These are phyloP conservation scores for Pseudogymnoascus sp. DNA, from an alignment of 2,329 filamentous ascomycete genomes.

Conservation along the genomic window DNA sequence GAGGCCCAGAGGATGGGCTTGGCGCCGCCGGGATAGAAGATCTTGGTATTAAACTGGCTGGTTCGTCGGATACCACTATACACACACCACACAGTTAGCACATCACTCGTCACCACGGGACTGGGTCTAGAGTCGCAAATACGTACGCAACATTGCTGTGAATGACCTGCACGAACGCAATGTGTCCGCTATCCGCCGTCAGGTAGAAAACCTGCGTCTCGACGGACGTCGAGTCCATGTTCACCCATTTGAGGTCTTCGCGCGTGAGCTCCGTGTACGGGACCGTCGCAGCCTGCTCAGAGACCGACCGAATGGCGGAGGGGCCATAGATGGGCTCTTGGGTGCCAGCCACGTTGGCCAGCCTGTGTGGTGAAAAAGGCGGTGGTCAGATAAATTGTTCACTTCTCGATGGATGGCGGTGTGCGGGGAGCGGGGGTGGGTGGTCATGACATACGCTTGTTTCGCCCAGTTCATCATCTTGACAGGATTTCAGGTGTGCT, in stretches of 20 bases:
- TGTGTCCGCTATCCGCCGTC: constrained; percentile 65
- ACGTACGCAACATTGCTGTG: constrained; percentile 93
- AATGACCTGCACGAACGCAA: constrained; percentile 82
- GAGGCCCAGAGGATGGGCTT: constrained; percentile 78
- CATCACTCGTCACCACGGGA: background rate
- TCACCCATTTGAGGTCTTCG: constrained; percentile 75
- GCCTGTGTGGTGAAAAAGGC: constrained; percentile 34
- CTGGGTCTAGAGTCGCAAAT: constrained; percentile 12
- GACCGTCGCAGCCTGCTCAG: constrained; percentile 66
- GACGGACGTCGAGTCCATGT: constrained; percentile 75
- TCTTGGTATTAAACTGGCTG: constrained; percentile 87
- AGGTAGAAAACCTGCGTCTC: constrained; percentile 96
- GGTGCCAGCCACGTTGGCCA: constrained; percentile 81
- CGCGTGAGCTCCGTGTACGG: constrained; percentile 74
- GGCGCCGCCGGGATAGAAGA: constrained; percentile 68
- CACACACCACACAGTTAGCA: background rate
- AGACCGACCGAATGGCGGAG: constrained; percentile 76
- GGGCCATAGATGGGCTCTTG: constrained; percentile 95
- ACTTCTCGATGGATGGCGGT: constrained; percentile 11
- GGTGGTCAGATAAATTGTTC: constrained; percentile 15
- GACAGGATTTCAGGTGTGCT: constrained; percentile 14
- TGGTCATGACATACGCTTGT: constrained; percentile 59
- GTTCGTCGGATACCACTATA: constrained; percentile 80
- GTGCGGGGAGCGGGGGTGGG: constrained; percentile 13
- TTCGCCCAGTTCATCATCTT: constrained; percentile 93